Percentiles rank a stretch among this genome's conserved stretches.
Conservation (phyloP, 805 yeast genomes). For the Danielia reshetovae region DNA sequence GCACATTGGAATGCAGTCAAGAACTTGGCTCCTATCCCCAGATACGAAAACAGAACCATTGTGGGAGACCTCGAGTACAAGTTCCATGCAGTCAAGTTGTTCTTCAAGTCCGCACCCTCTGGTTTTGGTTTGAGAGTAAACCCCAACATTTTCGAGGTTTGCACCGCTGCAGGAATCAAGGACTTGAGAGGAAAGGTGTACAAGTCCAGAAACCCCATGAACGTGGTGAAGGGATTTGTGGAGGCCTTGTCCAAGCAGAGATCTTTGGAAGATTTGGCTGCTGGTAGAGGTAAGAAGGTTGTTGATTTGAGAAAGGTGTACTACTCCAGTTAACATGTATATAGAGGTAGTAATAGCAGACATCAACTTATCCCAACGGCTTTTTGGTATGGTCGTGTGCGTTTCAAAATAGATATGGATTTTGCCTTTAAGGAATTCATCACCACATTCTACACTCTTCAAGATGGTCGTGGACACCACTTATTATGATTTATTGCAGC, state of each 20-base stretch:
- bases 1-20: conserved; percentile 95
- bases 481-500: conserved; percentile 37
- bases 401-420: background rate
- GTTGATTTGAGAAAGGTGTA: conserved; percentile 90
- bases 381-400: background rate
- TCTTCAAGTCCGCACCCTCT: conserved; percentile 81
- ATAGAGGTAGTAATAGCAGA: no score
- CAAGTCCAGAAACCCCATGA: conserved; percentile 92
- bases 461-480: conserved; percentile 44
- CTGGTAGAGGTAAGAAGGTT: conserved; percentile 90
- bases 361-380: no score
- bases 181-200: conserved; percentile 90
- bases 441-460: background rate
- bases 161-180: conserved; percentile 90
- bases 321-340: conserved; percentile 43
- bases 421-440: background rate
- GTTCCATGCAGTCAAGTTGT: conserved; percentile 81
- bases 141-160: conserved; percentile 83
- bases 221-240: conserved; percentile 83
- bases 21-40: conserved; percentile 73
- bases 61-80: conserved; percentile 78
- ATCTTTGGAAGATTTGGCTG: conserved; percentile 82
- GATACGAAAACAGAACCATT: conserved; percentile 89
- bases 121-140: conserved; percentile 93
- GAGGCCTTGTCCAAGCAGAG: conserved; percentile 82